Evolutionary conservation across 1,139 yeast genomes (phyloP), one percentile per base, ranked within the genome.

Genomic region (Debaryomyces nepalensis): DNA sequence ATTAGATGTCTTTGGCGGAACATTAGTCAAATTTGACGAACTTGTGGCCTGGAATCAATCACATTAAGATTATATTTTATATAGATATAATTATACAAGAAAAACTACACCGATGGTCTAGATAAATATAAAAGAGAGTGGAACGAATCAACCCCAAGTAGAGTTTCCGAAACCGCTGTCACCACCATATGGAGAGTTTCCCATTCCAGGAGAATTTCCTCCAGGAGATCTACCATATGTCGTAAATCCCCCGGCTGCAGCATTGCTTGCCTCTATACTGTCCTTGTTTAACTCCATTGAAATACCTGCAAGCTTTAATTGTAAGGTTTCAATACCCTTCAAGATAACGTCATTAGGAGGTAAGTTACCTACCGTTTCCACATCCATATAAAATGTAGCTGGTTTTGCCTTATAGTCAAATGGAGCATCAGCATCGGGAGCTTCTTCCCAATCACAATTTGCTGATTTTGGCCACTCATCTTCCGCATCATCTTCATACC

Each of bases 361-460:
- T 48, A 93, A 79, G 39, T 84, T 82, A 3, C 99, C 99, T 8
- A 90, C 87, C 0, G 98, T 87, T 64, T 93, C 99, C 12, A 95
- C 87, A 55, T 88, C 93, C 56, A 91, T 69, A 64, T 93, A 93
- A 57, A 83, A 93, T 49, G 82, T 82, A 37, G 79, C 72, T 1
- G 99, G 96, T 55, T 77, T 80, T 7, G 97, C 96, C 37, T 72
- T 77, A 61, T 84, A 90, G 62, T 95, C 97, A 59, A 91, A 91
- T 7, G 79, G 79, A 38, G 90, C 97, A 45, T 85, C 95, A 18
- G 91, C 90, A 55, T 82, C 83, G 20, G 97, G 97, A 11, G 93
- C 89, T 62, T 93, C 99, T 70, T 93, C 99, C 85, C 95, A 93
- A 55, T 88, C 96, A 52, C 95, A 82, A 66, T 95, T 93, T 51